Evolutionary conservation across 495 filamentous ascomycete genomes (phyloP), one percentile per base, ranked within the genome.

Genomic region (Aspergillus saccharolyticus): DNA sequence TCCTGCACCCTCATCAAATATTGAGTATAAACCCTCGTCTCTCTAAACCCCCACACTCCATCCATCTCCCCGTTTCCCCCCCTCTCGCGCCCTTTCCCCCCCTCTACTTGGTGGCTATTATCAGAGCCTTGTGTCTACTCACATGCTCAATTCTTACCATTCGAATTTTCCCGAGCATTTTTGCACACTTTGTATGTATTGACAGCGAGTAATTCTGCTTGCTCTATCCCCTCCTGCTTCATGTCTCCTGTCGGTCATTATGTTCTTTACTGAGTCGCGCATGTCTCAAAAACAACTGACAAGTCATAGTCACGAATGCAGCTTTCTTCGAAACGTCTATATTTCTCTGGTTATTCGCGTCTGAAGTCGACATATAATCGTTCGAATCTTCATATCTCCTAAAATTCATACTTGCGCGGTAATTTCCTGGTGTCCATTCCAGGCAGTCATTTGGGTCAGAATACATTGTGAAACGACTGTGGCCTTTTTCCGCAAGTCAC

Each of bases 1-100:
- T 51, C 39, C 48, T 39, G 19, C 42, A 42, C 17, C n/a, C 52
- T 43, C 55, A 42, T 30, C 24, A 25, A n/a, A 42, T 59, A 25
- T 30, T 44, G 56, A 43, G 59, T 62, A 62, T 25, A 19, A 42
- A 19, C 51, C 44, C 16, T 49, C 46, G 17, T 46, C 50, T 22
- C 39, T 30, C 30, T 18, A 48, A 42, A 39, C 10, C 48, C 52
- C 18, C 18, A 17, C 25, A 12, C 21, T 5, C 5, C 45, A 16
- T 28, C 33, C 10, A 25, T 8, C 22, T 17, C 17, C 4, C 15
- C 28, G 15, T 28, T 17, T 28, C 17, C 18, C 12, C 4, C 22
- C 47, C 22, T 30, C 24, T 50, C 47, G 28, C 28, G 14, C 15
- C 12, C 24, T 18, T 30, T 15, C 17, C n/a, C 15, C 17, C n/a